These are phyloP conservation scores for Botrytis hyacinthi DNA, from an alignment of 2,329 filamentous ascomycete species.

Conservation along the genomic window DNA sequence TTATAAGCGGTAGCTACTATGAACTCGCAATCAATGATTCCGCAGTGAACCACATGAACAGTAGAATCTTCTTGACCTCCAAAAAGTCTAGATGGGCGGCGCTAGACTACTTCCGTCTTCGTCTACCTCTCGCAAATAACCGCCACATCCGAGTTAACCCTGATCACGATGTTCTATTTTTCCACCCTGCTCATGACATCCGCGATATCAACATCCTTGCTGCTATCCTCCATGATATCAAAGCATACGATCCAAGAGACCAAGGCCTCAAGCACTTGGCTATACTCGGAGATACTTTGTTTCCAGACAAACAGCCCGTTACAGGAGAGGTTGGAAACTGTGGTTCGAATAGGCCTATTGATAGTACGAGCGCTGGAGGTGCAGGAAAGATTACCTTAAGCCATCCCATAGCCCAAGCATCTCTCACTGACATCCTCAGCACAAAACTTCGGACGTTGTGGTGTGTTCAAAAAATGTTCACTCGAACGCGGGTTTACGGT, in stretches of 20 bases:
- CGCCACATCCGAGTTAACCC: background rate
- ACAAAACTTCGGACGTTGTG: slow-evolving; percentile 8
- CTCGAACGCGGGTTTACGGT: background rate
- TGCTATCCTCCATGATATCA: slow-evolving; percentile 12
- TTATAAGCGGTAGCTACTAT: background rate
- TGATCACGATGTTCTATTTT: slow-evolving; percentile 1
- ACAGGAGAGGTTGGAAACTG: background rate
- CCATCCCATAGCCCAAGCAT: background rate
- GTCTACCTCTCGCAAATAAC: background rate
- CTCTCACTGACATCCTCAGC: slow-evolving; percentile 1
- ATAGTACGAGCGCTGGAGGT: background rate
- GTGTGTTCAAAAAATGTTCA: background rate
- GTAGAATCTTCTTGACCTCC: background rate
- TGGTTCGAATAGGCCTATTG: background rate
- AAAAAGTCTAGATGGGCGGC: slow-evolving; percentile 4
- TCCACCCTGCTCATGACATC: background rate
- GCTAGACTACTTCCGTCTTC: background rate
- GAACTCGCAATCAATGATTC: slow-evolving; percentile 1
- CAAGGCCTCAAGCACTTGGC: background rate
- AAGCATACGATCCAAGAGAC: slow-evolving; percentile 2
- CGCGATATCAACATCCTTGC: background rate
- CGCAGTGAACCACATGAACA: background rate
- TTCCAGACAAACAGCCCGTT: background rate
- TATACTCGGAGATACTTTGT: background rate
- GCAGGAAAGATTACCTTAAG: background rate